Evolutionary conservation across 495 filamentous ascomycete species (phyloP), one percentile per base, ranked within the genome.

Genomic region (Hypoxylon fragiforme): DNA sequence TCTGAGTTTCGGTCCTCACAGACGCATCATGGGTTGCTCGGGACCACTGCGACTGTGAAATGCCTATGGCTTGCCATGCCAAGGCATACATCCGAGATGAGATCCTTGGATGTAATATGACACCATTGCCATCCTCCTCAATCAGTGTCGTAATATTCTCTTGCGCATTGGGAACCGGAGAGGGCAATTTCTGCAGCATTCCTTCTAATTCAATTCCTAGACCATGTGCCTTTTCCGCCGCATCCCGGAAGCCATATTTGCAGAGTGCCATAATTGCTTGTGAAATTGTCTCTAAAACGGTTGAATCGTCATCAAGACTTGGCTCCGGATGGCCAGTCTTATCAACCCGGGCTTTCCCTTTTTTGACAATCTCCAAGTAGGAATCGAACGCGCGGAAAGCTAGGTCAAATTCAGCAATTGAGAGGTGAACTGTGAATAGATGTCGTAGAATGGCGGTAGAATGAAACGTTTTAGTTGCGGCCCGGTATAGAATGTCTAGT

Each of bases 391-490:
- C 85, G 61, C 89, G 86, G 57, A 92, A 77, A 3, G 92, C 94
- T 32, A 97, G 76, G 46, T 90, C 83, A 58, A 96, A 96, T 46
- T 98, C 91, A 11, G 90, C 90, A 31, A 96, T 73, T 1, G 89
- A 78, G 2, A 87, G 76, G 70, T 97, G 94, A 3, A 96, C 86
- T 11, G 85, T 88, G 57, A 97, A 97, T 1, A 98, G 77, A 65
- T 95, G 85, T 45, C 92, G 78, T 21, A 98, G 73, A 44, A 97
- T 85, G 16, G 86, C 70, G 3, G 91, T 92, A 1, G 95, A 97
- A 65, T 97, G 94, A 60, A 91, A 98, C 0, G 91, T 95, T 70
- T 92, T 95, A 1, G 87, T 88, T 7, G 94, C 88, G 20, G 91
- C 91, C 14, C 87, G 83, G 61, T 96, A 96, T 7, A 97, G 74